Evolutionary conservation across 2,329 filamentous ascomycete genomes (phyloP).

Genomic region (Shiraia sp.): DNA sequence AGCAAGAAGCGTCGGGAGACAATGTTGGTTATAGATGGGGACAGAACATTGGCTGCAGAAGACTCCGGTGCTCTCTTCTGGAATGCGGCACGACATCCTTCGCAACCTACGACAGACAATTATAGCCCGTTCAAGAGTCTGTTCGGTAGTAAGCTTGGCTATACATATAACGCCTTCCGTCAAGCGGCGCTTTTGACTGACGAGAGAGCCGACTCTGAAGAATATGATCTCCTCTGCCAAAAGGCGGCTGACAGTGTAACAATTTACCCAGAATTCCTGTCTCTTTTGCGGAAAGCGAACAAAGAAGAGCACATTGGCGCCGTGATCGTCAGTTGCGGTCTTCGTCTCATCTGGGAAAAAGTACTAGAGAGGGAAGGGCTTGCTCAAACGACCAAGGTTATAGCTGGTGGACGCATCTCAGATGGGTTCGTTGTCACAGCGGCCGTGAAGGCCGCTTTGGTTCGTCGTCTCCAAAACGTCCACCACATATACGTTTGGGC

Average conservation of each 20-base stretch:
- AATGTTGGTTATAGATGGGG: slow-evolving; percentile 61
- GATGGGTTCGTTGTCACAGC: slow-evolving; percentile 58
- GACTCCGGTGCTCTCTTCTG: slow-evolving; percentile 60
- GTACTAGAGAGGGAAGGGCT: slow-evolving; percentile 54
- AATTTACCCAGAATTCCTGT: slow-evolving; percentile 55
- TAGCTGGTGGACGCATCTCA: slow-evolving; percentile 56
- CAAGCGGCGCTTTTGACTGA: slow-evolving; percentile 60
- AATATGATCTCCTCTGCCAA: slow-evolving; percentile 53
- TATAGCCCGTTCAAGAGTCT: slow-evolving; percentile 48
- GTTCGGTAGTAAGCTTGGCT: slow-evolving; percentile 53
- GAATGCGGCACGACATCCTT: no score
- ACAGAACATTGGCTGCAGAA: slow-evolving; percentile 57
- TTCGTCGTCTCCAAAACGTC: slow-evolving; percentile 44
- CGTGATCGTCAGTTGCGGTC: slow-evolving; percentile 61
- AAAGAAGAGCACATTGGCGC: slow-evolving; percentile 47
- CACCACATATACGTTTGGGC: slow-evolving; percentile 54
- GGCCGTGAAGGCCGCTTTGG: slow-evolving; percentile 55
- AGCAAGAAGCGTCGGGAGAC: slow-evolving; percentile 43
- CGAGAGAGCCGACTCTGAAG: slow-evolving; percentile 44
- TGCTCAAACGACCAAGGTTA: slow-evolving; percentile 50
- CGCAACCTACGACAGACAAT: no score
- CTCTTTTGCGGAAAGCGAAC: slow-evolving; percentile 46
- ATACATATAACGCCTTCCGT: slow-evolving; percentile 60
- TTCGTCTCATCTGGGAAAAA: slow-evolving; percentile 59
- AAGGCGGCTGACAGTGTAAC: slow-evolving; percentile 47